Base-by-base conservation (phyloP, 192 early-diverging fungal species). In the Allomyces arbusculus region DNA sequence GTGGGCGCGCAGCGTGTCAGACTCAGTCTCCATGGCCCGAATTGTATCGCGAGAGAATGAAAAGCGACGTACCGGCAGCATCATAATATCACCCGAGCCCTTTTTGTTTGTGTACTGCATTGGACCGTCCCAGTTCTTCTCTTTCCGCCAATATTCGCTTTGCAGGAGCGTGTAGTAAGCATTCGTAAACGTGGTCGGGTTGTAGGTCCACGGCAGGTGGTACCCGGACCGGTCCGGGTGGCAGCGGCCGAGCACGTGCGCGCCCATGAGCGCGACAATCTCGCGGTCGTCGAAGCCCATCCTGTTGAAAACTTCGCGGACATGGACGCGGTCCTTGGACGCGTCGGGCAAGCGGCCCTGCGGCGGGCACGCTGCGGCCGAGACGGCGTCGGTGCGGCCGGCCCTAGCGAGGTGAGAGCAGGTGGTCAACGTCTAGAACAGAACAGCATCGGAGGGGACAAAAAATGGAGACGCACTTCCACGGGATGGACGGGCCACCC, bases 281-380 rank as follows among this genome's bases (percentile, higher is more conserved):
- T 89, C 84, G 44, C 76, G 79, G 62, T 82, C 80, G 67, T 74
- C 76, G 68, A 87, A 84, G 44, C 87, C 87, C 86, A 84, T 84
- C n/a, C 79, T 74, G 72, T 76, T 70, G 69, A 88, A 88, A 7
- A 88, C 72, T 40, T 79, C 69, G 23, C 81, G 75, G 10, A 86
- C 71, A 65, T 83, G 82, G 55, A 80, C 64, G 62, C 76, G 74
- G 61, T 76, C 84, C 55, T 79, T 64, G 43, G 82, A 70, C 61
- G 78, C 86, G 66, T 87, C 84, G 19, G 87, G 84, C 23, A 88
- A 74, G 66, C 85, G 80, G 44, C 86, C 87, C 65, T 79, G 77
- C 22, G 85, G 83, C 61, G 88, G 85, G 44, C 77, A 72, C 26
- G 70, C 76, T 22, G 55, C 61, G 63, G 83, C 81, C 16, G 66